Percentiles rank a stretch among this genome's conserved stretches.
Conservation (phyloP, 2,329 filamentous ascomycete species). For the Aaosphaeria arxii region DNA sequence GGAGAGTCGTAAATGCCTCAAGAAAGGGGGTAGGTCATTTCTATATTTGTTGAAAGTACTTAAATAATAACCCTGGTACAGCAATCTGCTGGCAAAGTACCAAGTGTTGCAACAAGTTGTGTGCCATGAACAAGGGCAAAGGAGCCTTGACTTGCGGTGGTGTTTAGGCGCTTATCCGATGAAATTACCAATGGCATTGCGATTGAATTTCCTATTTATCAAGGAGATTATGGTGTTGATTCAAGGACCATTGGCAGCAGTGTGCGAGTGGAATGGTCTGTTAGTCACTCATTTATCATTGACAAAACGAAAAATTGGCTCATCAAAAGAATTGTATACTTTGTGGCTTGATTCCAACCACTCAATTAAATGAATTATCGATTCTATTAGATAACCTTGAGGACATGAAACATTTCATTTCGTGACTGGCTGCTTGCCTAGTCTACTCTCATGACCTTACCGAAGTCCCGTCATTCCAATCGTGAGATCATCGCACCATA, state of each 20-base stretch:
- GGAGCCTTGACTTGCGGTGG: not conserved
- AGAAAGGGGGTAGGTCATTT: not conserved
- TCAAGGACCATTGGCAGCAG: not conserved
- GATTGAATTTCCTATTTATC: not conserved
- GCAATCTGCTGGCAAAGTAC: not conserved
- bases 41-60: not conserved
- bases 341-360: too few relatives aligned
- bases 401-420: too few relatives aligned
- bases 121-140: not conserved
- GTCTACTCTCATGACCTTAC: too few relatives aligned
- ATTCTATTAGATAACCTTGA: too few relatives aligned
- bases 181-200: not conserved
- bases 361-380: too few relatives aligned
- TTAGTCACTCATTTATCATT: slow-evolving; percentile 54
- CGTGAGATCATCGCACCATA: too few relatives aligned
- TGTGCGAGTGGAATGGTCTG: not conserved
- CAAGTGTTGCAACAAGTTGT: not conserved
- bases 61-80: not conserved
- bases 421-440: too few relatives aligned
- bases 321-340: too few relatives aligned
- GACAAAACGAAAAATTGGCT: not conserved
- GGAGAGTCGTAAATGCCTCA: not conserved
- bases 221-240: too few relatives aligned
- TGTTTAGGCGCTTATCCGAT: not conserved
- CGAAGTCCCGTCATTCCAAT: too few relatives aligned